phyloP scores from a whole-genome alignment of 2,329 filamentous ascomycete species.

The Pseudogymnoascus sp. region DNA sequence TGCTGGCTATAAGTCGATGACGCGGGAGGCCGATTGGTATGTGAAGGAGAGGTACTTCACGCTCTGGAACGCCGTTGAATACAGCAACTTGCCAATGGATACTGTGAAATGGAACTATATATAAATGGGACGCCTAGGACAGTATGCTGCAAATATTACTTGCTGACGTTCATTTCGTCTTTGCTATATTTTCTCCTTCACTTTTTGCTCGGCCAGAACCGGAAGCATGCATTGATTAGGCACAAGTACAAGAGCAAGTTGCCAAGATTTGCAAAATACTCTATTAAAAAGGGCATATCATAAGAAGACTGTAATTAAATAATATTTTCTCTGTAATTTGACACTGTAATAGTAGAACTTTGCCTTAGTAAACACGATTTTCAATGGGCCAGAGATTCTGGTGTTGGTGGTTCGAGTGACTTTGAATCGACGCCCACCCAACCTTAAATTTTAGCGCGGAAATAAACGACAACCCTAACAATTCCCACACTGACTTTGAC shows the following conservation, averaged over 20 bases:
- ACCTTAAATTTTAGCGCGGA: constrained; percentile 6
- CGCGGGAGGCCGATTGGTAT: not conserved
- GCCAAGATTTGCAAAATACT: not conserved
- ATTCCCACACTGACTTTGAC: constrained; percentile 5
- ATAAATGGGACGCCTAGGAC: not conserved
- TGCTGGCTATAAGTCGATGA: not conserved
- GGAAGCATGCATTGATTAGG: not conserved
- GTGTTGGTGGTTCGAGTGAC: not conserved
- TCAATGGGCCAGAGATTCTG: not conserved
- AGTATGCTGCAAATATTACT: not conserved
- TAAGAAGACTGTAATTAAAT: not conserved
- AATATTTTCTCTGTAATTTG: not conserved
- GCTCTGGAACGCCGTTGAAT: not conserved
- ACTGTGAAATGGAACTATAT: not conserved
- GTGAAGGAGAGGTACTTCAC: not conserved
- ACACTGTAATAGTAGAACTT: not conserved
- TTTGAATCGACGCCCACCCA: not conserved
- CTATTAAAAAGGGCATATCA: not conserved
- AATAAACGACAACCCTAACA: constrained; percentile 6
- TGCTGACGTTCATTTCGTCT: not conserved
- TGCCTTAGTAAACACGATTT: not conserved
- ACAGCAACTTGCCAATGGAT: not conserved
- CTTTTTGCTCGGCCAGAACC: not conserved
- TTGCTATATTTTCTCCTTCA: not conserved
- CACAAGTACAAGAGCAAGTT: not conserved